These are phyloP conservation scores for Sporothrix globosa DNA, from an alignment of 2,329 filamentous ascomycete species.

Conservation along the genomic window DNA sequence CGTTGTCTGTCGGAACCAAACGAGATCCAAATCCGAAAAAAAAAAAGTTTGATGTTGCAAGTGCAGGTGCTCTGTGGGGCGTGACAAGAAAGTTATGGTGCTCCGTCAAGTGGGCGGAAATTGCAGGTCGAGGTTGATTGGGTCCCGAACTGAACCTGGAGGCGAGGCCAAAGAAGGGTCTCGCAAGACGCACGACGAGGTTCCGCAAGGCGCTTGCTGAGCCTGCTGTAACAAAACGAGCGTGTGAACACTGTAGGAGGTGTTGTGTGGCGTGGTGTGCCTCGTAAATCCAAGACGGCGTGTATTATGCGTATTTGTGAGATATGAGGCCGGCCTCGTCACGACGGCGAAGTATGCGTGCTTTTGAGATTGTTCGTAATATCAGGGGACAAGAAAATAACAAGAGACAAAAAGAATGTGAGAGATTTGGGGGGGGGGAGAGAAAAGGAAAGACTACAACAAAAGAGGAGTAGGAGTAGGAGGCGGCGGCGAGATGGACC, in stretches of 20 bases:
- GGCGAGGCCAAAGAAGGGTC: constrained; percentile 23
- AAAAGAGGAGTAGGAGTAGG: constrained; percentile 10
- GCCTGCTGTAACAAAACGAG: constrained; percentile 27
- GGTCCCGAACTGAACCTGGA: constrained; percentile 38
- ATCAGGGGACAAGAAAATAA: background rate
- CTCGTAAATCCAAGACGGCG: constrained; percentile 14
- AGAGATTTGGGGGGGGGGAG: background rate
- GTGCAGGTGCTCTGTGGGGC: constrained; percentile 34
- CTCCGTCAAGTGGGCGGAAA: constrained; percentile 40
- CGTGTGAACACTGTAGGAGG: constrained; percentile 14
- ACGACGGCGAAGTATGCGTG: constrained; percentile 17
- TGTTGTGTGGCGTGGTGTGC: background rate
- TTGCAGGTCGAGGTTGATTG: constrained; percentile 40
- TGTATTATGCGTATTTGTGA: constrained; percentile 27
- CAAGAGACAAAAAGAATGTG: background rate
- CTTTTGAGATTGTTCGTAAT: background rate
- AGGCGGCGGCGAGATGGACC: constrained; percentile 22
- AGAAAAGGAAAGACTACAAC: constrained; percentile 4
- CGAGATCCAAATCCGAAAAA: background rate
- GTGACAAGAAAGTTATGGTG: constrained; percentile 29
- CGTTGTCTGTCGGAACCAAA: background rate
- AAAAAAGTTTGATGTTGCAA: constrained; percentile 6
- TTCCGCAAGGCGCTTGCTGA: constrained; percentile 36
- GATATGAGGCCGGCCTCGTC: constrained; percentile 24
- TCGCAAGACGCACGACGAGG: constrained; percentile 16